Base-by-base conservation (phyloP, 495 filamentous ascomycete genomes). In the Penicillium riverlandense region DNA sequence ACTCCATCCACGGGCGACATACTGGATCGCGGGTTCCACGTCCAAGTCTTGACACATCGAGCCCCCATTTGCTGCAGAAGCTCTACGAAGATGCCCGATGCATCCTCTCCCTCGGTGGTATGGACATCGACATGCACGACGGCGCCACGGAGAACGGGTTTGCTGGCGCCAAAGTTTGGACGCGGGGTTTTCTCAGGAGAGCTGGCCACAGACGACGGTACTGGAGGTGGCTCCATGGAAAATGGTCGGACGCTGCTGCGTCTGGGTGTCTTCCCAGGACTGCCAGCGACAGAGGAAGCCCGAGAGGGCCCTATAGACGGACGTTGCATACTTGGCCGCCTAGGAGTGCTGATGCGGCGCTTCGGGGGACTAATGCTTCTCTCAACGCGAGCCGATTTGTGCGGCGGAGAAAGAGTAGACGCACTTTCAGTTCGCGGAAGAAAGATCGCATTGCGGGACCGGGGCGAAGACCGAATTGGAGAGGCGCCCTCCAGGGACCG, bases 91-190 rank as follows among this genome's bases (percentile, higher is more conserved):
- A 92, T 80, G 11, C 78, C 77, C 47, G 84, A 90, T 11, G 88
- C 88, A 61, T 94, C 86, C 15, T 85, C 87, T 4, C 88, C 90
- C 58, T 95, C 88, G 30, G 78, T 85, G 3, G 88, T 92, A 54
- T 90, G 83, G n/a, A 96, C 88, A 66, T 98, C 91, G 8, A 95
- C 88, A 61, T 79, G 88, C n/a, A 92, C 85, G 2, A 90, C 78
- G 10, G 84, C 86, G 3, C 90, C 90, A 11, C 75, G 72, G 1
- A 95, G 69, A 1, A 59, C 57, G 35, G 64, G 46, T 16, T 57
- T 43, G 38, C 57, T 44, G 2, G 52, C 41, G 6, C 43, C 41
- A 8, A 51, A 37, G 32, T 58, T 63, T 33, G 49, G 50, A 6
- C 63, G 58, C 32, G 63, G 50, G 10, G 57, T 54, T 37, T 68